Evolutionary conservation across 2,329 filamentous ascomycete genomes (phyloP), one percentile per base, ranked within the genome.

Genomic region (Pyricularia grisea): DNA sequence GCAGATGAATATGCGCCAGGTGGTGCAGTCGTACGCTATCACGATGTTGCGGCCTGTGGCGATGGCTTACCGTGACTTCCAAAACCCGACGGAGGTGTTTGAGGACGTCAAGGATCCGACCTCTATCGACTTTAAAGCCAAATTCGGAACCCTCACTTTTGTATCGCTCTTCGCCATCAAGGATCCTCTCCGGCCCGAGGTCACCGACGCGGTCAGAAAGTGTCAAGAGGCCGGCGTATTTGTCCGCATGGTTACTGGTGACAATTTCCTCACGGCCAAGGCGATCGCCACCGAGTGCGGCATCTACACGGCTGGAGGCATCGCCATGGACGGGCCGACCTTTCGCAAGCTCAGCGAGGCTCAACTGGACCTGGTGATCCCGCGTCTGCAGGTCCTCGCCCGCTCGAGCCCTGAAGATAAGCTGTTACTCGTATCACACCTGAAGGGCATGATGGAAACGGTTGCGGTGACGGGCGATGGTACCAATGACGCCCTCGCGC

Each of bases 61-160:
- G 23, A 83, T 94, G 71, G 84, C 91, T 4, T 93, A 92, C 77
- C 85, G 87, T 65, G 92, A 95, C 72, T 93, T 91, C 70, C 84
- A 88, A 31, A 90, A 91, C 70, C 88, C 63, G 25, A 23, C 7
- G 1, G 68, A 91, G 10, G 60, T 68, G 12, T 65, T 68, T 36
- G n/a, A 36, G 27, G 92, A 95, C 72, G 92, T 91, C 71, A 84
- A 88, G 33, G 90, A 91, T 70, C 87, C 20, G 14, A 69, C 68
- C 17, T 65, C 91, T 12, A 76, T 75, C 9, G 84, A 83, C 27
- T 84, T 90, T 68, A 90, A 87, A 11, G 75, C 84, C 67, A 79
- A 89, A 73, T 77, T 85, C 65, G 79, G 82, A 60, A 84, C 88
- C 63, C 91, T 95, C 87, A 88, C 85, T 20, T 88, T 91, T 75